phyloP scores from a whole-genome alignment of 352 stramenopile species.

The Phytophthora fragariaefolia region DNA sequence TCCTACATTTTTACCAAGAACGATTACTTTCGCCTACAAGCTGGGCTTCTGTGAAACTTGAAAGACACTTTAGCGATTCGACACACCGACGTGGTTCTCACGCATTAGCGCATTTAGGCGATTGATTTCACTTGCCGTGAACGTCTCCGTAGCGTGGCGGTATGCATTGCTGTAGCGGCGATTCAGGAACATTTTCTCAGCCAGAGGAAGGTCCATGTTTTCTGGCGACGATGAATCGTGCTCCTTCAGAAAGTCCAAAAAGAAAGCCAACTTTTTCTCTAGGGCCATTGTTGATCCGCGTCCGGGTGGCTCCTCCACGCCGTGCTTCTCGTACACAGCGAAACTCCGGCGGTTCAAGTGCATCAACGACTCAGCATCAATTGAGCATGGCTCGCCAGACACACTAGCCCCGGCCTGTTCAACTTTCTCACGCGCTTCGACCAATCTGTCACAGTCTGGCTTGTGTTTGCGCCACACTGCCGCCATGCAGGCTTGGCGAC shows the following conservation, averaged over 20 bases:
- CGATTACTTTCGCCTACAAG: too few relatives aligned
- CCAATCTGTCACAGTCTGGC: conserved; percentile 32
- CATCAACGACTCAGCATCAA: conserved; percentile 5
- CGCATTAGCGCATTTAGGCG: conserved; percentile 33
- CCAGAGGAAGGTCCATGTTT: conserved; percentile 31
- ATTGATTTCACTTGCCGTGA: conserved; percentile 27
- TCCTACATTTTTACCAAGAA: too few relatives aligned
- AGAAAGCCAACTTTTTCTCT: conserved; percentile 35
- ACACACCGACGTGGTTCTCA: conserved; percentile 23
- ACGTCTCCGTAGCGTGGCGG: conserved; percentile 29
- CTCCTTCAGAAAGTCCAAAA: conserved; percentile 34
- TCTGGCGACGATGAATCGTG: conserved; percentile 27
- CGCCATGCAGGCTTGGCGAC: conserved; percentile 30
- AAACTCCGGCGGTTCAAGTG: conserved; percentile 16
- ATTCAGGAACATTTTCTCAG: conserved; percentile 47
- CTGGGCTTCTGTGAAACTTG: too few relatives aligned
- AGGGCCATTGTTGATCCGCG: conserved; percentile 26
- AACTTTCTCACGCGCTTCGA: conserved; percentile 21
- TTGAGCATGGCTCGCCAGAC: conserved; percentile 5
- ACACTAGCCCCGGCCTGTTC: background rate
- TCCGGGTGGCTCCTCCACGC: conserved; percentile 20
- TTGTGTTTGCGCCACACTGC: conserved; percentile 38
- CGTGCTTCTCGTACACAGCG: conserved; percentile 28
- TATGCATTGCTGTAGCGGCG: conserved; percentile 45
- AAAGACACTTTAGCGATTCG: background rate